These are phyloP conservation scores for Cairneyella variabilis DNA, from an alignment of 495 filamentous ascomycete genomes.

Conservation along the genomic window DNA sequence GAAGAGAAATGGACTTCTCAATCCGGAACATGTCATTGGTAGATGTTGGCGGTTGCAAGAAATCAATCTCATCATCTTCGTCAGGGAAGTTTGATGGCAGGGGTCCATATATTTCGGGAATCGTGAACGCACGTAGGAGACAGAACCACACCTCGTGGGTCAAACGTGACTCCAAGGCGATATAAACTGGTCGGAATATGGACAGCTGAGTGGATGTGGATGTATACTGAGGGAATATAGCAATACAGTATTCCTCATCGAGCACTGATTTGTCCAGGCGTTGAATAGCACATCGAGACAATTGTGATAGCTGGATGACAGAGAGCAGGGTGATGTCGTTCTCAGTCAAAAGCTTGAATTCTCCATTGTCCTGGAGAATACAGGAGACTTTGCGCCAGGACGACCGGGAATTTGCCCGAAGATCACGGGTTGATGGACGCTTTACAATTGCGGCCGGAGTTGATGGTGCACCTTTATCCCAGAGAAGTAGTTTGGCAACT, in stretches of 20 bases:
- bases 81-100: slow-evolving; percentile 28
- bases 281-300: slow-evolving; percentile 86
- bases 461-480: slow-evolving; percentile 64
- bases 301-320: slow-evolving; percentile 81
- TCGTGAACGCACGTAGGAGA: slow-evolving; percentile 84
- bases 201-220: slow-evolving; percentile 58
- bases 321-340: slow-evolving; percentile 73
- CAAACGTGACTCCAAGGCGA: slow-evolving; percentile 81
- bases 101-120: slow-evolving; percentile 83
- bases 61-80: slow-evolving; percentile 31
- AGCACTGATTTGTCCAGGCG: slow-evolving; percentile 86
- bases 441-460: slow-evolving; percentile 49
- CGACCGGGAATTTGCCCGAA: slow-evolving; percentile 44
- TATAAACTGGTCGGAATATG: slow-evolving; percentile 71
- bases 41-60: slow-evolving; percentile 18
- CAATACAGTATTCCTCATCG: slow-evolving; percentile 91
- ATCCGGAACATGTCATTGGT: slow-evolving; percentile 51
- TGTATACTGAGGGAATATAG: slow-evolving; percentile 81
- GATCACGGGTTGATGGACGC: slow-evolving; percentile 20
- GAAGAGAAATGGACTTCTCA: slow-evolving; percentile 53
- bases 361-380: slow-evolving; percentile 91
- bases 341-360: slow-evolving; percentile 86
- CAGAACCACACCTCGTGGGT: slow-evolving; percentile 98
- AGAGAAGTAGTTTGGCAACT: slow-evolving; percentile 88
- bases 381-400: slow-evolving; percentile 85